These are phyloP conservation scores for Remersonia thermophila DNA, from an alignment of 2,329 filamentous ascomycete species.

Conservation along the genomic window DNA sequence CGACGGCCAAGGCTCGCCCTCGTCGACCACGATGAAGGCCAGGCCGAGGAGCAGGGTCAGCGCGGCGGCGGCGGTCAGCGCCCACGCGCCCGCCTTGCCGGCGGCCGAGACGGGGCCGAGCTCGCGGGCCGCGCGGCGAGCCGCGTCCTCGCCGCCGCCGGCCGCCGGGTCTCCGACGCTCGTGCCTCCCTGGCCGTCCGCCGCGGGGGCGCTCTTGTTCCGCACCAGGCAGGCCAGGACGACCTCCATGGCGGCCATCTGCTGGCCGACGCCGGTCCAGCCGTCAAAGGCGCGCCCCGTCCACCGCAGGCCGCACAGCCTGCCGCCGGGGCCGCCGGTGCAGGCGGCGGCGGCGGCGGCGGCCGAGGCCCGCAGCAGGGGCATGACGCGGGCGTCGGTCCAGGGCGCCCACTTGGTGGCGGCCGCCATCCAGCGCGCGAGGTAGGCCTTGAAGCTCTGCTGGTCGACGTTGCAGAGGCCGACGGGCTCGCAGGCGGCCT, in stretches of 20 bases:
- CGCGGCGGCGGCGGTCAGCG: constrained; percentile 38
- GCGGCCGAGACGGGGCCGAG: constrained; percentile 36
- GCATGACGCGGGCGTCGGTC: constrained; percentile 40
- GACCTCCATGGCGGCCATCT: constrained; percentile 57
- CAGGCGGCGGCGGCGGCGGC: constrained; percentile 45
- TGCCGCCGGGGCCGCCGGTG: constrained; percentile 41
- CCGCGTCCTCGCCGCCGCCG: constrained; percentile 32
- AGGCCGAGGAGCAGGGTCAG: too few relatives aligned
- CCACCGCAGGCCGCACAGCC: constrained; percentile 51
- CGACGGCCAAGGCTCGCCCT: constrained; percentile 26
- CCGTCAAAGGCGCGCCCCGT: constrained; percentile 44
- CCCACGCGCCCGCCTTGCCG: constrained; percentile 46
- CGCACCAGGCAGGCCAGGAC: constrained; percentile 49
- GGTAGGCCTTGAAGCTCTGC: constrained; percentile 51
- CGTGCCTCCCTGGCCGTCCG: constrained; percentile 44
- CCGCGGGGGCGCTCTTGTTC: constrained; percentile 30
- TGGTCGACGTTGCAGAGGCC: constrained; percentile 50
- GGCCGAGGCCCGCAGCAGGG: constrained; percentile 42
- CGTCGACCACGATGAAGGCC: constrained; percentile 39
- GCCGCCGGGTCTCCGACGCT: constrained; percentile 29
- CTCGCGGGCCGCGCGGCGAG: constrained; percentile 24
- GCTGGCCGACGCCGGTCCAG: constrained; percentile 51
- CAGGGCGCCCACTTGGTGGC: constrained; percentile 53
- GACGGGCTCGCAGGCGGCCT: constrained; percentile 52
- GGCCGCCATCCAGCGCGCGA: constrained; percentile 48